Conservation (phyloP, 331 rosid species). For the Quercus lobata region DNA sequence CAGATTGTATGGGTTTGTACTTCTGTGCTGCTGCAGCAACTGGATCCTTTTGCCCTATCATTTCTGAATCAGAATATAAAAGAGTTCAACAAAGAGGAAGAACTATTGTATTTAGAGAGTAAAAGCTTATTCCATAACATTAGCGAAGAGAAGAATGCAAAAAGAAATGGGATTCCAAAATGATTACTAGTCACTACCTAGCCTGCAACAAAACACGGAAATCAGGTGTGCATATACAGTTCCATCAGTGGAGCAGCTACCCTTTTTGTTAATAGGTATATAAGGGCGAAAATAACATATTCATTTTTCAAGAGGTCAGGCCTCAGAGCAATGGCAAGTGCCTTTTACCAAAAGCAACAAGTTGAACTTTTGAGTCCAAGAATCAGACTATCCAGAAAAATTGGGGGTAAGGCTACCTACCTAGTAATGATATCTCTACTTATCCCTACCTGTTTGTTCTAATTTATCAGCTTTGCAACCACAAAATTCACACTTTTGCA, state of each 20-base stretch:
- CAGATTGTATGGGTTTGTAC: constrained; percentile 95
- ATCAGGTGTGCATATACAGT: background rate
- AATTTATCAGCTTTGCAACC: background rate
- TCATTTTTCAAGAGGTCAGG: too few species aligned
- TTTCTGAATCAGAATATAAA: constrained; percentile 43
- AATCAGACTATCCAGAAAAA: too few species aligned
- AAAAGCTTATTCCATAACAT: constrained; percentile 9
- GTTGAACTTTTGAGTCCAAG: too few species aligned
- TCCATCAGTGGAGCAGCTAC: background rate
- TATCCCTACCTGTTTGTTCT: background rate
- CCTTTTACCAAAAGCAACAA: too few species aligned
- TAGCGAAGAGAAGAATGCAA: constrained; percentile 3
- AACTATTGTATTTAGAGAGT: background rate
- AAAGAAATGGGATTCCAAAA: background rate
- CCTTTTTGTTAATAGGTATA: background rate
- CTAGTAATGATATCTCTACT: background rate
- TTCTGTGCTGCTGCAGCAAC: constrained; percentile 90
- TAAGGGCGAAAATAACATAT: too few species aligned
- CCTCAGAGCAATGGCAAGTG: too few species aligned
- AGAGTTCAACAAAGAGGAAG: constrained; percentile 25
- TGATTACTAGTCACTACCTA: background rate
- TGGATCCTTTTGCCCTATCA: constrained; percentile 74
- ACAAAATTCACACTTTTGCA: background rate
- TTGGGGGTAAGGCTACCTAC: too few species aligned
- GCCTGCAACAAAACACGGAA: background rate